Base-by-base conservation (phyloP, 352 stramenopile species). In the Thalassiosira livingstoniorum region DNA sequence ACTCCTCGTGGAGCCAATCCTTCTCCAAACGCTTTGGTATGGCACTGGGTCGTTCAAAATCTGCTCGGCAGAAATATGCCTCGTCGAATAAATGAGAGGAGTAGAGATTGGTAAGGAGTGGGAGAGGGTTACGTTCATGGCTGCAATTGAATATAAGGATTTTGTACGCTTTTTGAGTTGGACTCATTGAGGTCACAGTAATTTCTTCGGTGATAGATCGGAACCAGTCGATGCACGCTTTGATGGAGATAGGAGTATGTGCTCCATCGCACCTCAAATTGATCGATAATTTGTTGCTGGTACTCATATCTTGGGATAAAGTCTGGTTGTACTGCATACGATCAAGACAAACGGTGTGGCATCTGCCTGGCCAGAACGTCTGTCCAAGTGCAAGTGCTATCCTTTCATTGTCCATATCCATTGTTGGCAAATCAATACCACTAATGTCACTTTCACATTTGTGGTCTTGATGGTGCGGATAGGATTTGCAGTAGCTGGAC, bases 61-160 rank as follows among this genome's bases (percentile, higher is more conserved):
- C 83, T 13, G 78, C 66, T 42, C 29, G 66, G 29, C 83, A 90
- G 78, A 94, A 94, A 62, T 90, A 90, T 0, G 92, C 85, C 21
- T 35, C 53, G 25, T 87, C 60, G 75, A 92, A 93, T 31, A 79
- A 71, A n/a, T 65, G 27, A 5, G 76, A 68, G 23, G 42, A 39
- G 13, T 80, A 37, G 1, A 92, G 75, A 45, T 78, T 62, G 23
- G 87, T 32, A 1, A 93, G 54, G 0, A 93, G 72, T 47, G 89
- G 83, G 4, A 94, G 60, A 2, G 90, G 90, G 83, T 91, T 89
- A 4, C 87, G 79, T 72, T 94, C 90, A 78, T 93, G 88, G 58
- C 82, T 87, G 66, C 90, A 94, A 73, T 94, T 91, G 71, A 94
- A 94, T 35, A 94, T 57, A 0, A 93, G 75, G 2, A 87, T 68